Evolutionary conservation across 495 filamentous ascomycete genomes (phyloP).

Genomic region (Tetracladium setigerum): DNA sequence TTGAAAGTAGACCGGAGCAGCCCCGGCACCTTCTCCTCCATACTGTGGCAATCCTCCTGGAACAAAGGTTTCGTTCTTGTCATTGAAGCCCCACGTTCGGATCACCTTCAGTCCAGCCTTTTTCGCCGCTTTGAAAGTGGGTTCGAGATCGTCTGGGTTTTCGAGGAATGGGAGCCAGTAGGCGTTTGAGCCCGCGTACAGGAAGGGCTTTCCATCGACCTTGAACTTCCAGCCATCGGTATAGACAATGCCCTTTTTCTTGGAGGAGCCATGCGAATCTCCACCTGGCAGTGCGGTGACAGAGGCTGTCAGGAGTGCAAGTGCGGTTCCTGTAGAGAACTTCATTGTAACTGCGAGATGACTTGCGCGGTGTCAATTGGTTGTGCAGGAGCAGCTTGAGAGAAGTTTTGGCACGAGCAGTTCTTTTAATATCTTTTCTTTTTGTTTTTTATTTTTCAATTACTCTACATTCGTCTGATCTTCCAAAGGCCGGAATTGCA

Average conservation of each 20-base stretch:
- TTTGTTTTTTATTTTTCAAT: no score
- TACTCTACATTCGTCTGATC: no score
- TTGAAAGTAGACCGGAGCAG: conserved; percentile 54
- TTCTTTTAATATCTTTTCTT: no score
- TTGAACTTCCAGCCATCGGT: conserved; percentile 42
- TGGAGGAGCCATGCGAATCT: not conserved
- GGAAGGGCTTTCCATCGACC: conserved; percentile 53
- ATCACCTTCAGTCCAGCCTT: conserved; percentile 55
- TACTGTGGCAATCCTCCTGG: conserved; percentile 17
- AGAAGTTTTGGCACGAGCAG: no score
- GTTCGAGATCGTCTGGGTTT: conserved; percentile 57
- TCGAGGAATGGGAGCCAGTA: conserved; percentile 71
- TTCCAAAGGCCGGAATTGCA: no score
- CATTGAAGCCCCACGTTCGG: conserved; percentile 70
- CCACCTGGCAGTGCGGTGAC: conserved; percentile 7
- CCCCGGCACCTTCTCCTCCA: conserved; percentile 31
- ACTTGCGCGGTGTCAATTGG: not conserved
- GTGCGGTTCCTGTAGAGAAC: conserved; percentile 12
- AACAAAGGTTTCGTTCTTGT: conserved; percentile 27
- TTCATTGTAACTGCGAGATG: conserved; percentile 21
- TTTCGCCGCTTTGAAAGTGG: conserved; percentile 43
- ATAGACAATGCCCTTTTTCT: conserved; percentile 19
- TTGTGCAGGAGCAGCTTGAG: not conserved
- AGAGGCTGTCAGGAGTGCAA: conserved; percentile 15
- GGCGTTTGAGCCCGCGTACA: conserved; percentile 63